Conservation (phyloP, 768 basidiomycete species). For the Boletus bicolor region DNA sequence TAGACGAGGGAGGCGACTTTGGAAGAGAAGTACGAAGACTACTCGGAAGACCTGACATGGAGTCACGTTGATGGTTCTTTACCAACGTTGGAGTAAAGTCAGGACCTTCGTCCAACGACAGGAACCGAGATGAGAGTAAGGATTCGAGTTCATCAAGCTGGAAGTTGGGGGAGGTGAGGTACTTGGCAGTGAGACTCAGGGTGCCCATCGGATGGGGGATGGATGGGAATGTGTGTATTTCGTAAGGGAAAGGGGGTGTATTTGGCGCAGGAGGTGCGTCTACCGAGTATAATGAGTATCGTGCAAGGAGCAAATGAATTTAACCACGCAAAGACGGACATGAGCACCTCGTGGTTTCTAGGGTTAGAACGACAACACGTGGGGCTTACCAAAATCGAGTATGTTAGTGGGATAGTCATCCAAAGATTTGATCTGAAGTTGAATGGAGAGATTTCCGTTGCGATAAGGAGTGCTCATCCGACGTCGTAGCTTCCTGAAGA, state of each 20-base stretch:
- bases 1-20: slow-evolving; percentile 42
- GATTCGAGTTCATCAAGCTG: slow-evolving; percentile 76
- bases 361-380: slow-evolving; percentile 25
- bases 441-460: slow-evolving; percentile 46
- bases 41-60: slow-evolving; percentile 41
- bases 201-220: slow-evolving; percentile 68
- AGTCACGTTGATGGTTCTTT: slow-evolving; percentile 61
- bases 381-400: slow-evolving; percentile 38
- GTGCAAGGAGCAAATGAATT: slow-evolving; percentile 5
- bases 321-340: slow-evolving; percentile 24
- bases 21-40: slow-evolving; percentile 45
- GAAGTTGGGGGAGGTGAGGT: slow-evolving; percentile 67
- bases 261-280: slow-evolving; percentile 40
- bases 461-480: slow-evolving; percentile 35
- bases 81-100: slow-evolving; percentile 71
- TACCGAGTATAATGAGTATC: slow-evolving; percentile 20
- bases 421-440: slow-evolving; percentile 41
- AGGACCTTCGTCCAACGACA: slow-evolving; percentile 61
- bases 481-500: slow-evolving; percentile 57
- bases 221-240: slow-evolving; percentile 58
- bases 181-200: slow-evolving; percentile 58
- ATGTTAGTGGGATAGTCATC: slow-evolving; percentile 30
- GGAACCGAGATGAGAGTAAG: slow-evolving; percentile 67
- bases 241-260: slow-evolving; percentile 43
- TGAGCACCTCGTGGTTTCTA: slow-evolving; percentile 30